These are phyloP conservation scores for Boletus subcaerulescens DNA, from an alignment of 768 basidiomycete species.

Conservation along the genomic window DNA sequence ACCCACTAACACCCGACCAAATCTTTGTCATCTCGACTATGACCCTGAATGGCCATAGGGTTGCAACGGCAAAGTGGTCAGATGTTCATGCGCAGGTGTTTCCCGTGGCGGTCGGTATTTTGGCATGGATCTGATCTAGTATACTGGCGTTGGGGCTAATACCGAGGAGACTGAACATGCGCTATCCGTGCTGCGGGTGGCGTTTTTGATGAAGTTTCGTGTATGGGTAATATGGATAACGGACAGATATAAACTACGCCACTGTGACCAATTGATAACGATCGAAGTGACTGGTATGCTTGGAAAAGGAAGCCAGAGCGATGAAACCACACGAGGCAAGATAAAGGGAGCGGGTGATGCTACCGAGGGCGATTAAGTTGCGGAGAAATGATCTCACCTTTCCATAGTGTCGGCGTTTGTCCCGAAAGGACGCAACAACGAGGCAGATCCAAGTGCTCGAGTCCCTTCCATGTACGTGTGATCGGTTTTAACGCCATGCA, in stretches of 20 bases:
- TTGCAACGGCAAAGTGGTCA: background rate
- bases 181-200: constrained; percentile 5
- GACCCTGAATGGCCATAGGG: constrained; percentile 38
- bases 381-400: constrained; percentile 8
- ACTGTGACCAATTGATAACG: constrained; percentile 11
- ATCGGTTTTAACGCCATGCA: background rate
- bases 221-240: background rate
- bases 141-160: background rate
- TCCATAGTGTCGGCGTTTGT: background rate
- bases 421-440: background rate
- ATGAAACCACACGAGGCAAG: constrained; percentile 1
- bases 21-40: constrained; percentile 39
- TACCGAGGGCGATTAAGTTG: constrained; percentile 7
- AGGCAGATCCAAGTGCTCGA: background rate
- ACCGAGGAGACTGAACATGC: constrained; percentile 9
- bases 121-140: constrained; percentile 16
- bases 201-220: constrained; percentile 11
- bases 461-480: constrained; percentile 1
- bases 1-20: constrained; percentile 25
- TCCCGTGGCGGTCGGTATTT: constrained; percentile 8
- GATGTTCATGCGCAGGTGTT: background rate
- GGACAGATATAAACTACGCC: constrained; percentile 12
- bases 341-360: background rate
- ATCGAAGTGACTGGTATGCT: background rate
- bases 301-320: constrained; percentile 8